phyloP scores from a whole-genome alignment of 1,139 yeast genomes.

The Schwanniomyces etchellsii region DNA sequence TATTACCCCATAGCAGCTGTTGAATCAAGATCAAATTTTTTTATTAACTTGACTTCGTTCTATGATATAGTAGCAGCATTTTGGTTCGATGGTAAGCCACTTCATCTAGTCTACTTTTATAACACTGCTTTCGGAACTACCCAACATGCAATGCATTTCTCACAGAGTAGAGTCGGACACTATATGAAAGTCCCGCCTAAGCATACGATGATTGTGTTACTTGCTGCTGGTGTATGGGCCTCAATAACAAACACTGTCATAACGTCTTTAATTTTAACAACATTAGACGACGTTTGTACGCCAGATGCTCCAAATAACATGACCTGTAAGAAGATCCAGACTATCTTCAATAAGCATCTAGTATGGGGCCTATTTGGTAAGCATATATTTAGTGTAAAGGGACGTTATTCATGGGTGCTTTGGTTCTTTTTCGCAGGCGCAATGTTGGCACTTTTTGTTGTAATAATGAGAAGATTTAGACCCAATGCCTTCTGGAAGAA shows the following conservation, averaged over 20 bases:
- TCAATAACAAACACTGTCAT: constrained; percentile 40
- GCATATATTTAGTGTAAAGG: constrained; percentile 34
- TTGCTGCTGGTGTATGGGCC: constrained; percentile 43
- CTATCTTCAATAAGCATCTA: constrained; percentile 41
- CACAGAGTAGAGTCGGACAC: constrained; percentile 51
- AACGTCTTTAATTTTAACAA: constrained; percentile 37
- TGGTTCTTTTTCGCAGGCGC: constrained; percentile 40
- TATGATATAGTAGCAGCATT: constrained; percentile 43
- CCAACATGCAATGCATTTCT: constrained; percentile 49
- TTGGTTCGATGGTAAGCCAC: constrained; percentile 44
- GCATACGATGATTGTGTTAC: constrained; percentile 38
- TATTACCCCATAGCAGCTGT: constrained; percentile 41
- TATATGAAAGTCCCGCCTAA: constrained; percentile 50
- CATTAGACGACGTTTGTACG: constrained; percentile 45
- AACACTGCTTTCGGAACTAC: constrained; percentile 47
- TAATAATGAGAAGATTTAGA: constrained; percentile 45
- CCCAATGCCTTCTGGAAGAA: constrained; percentile 34
- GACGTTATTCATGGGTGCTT: constrained; percentile 31
- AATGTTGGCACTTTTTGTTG: constrained; percentile 26
- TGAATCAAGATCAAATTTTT: constrained; percentile 36
- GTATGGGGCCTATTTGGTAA: constrained; percentile 44
- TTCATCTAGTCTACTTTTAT: constrained; percentile 45
- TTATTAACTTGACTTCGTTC: constrained; percentile 42
- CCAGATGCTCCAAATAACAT: constrained; percentile 33
- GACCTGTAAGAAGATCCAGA: constrained; percentile 41